Evolutionary conservation across 1,284 basidiomycete genomes (phyloP).

Genomic region (Crepidotus sp.): DNA sequence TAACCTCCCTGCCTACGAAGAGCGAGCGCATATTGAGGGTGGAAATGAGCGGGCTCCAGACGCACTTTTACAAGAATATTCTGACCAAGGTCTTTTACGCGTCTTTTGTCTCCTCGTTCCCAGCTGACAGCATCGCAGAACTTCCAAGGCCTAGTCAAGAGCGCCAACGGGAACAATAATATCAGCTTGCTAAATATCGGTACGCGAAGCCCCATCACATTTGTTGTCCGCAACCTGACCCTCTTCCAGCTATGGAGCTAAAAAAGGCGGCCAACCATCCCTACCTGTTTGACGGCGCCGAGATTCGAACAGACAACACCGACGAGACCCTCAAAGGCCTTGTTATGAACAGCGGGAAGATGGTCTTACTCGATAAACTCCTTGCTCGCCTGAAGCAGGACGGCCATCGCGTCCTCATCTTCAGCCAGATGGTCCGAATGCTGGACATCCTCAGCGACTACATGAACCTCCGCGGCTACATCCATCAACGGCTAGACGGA

Average conservation of each 20-base stretch:
- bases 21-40: slow-evolving; percentile 96
- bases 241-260: slow-evolving; percentile 74
- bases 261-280: slow-evolving; percentile 99
- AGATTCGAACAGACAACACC: slow-evolving; percentile 62
- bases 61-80: slow-evolving; percentile 99
- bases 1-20: slow-evolving; percentile 95
- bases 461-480: slow-evolving; percentile 83
- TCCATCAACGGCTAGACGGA: slow-evolving; percentile 95
- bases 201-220: slow-evolving; percentile 26
- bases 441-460: slow-evolving; percentile 98
- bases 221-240: background rate
- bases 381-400: slow-evolving; percentile 83
- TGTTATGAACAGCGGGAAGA: slow-evolving; percentile 97
- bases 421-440: slow-evolving; percentile 99
- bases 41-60: slow-evolving; percentile 96
- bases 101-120: background rate
- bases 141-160: slow-evolving; percentile 87
- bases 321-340: slow-evolving; percentile 92
- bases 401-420: slow-evolving; percentile 95
- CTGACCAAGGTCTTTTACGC: slow-evolving; percentile 68
- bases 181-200: slow-evolving; percentile 93
- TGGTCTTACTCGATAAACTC: slow-evolving; percentile 94
- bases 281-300: slow-evolving; percentile 95
- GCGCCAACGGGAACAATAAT: slow-evolving; percentile 71
- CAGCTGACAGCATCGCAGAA: slow-evolving; percentile 47